phyloP scores from a whole-genome alignment of 2,329 filamentous ascomycete species.

The Huntiella moniliformis region DNA sequence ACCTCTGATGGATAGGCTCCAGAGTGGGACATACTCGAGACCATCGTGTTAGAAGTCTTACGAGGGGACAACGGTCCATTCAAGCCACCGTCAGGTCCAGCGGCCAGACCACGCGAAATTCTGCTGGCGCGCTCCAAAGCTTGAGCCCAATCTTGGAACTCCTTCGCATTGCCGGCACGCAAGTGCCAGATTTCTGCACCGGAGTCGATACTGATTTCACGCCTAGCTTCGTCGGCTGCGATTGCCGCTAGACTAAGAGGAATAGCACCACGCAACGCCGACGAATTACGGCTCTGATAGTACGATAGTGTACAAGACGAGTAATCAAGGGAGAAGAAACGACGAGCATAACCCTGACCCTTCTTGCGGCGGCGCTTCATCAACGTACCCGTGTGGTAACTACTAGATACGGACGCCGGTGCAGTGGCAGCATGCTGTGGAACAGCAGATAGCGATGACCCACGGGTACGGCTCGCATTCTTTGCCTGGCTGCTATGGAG shows the following conservation, averaged over 20 bases:
- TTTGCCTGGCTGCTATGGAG: conserved; percentile 35
- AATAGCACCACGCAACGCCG: conserved; percentile 77
- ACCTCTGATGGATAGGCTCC: conserved; percentile 16
- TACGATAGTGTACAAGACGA: conserved; percentile 89
- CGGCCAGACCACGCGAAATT: conserved; percentile 36
- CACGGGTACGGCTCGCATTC: conserved; percentile 20
- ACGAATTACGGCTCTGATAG: conserved; percentile 86
- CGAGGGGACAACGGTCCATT: conserved; percentile 13
- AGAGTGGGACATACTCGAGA: conserved; percentile 12
- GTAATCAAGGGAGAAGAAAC: conserved; percentile 93
- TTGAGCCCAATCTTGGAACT: conserved; percentile 74
- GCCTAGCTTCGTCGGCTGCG: conserved; percentile 67
- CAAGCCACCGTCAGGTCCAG: conserved; percentile 12
- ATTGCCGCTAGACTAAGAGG: conserved; percentile 82
- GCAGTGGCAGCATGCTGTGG: conserved; percentile 1
- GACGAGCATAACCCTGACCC: conserved; percentile 77
- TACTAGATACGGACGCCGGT: conserved; percentile 18
- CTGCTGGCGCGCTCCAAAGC: conserved; percentile 71
- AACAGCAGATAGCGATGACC: conserved; percentile 27
- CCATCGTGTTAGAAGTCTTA: conserved; percentile 5
- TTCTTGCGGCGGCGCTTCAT: conserved; percentile 84
- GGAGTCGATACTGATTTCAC: conserved; percentile 92
- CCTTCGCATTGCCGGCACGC: conserved; percentile 59
- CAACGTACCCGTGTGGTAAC: conserved; percentile 66
- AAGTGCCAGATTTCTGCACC: conserved; percentile 96